Percentiles rank a stretch among this genome's conserved stretches.
Evolutionary conservation across 305 asterid species (phyloP).

Genomic region (Rubia balearica): DNA sequence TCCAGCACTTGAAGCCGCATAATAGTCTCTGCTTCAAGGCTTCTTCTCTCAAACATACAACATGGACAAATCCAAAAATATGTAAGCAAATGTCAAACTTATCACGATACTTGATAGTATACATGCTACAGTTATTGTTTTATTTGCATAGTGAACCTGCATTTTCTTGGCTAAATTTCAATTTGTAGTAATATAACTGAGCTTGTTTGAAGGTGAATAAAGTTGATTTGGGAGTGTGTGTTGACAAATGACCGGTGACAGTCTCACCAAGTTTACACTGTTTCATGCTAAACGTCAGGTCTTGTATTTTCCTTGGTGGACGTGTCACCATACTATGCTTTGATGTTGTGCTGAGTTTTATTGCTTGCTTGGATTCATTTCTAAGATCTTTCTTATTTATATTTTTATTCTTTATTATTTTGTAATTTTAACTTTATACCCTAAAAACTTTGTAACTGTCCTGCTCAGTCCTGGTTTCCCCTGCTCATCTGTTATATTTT

Average conservation of each 20-base stretch:
- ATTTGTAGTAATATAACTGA: background rate
- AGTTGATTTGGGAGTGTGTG: background rate
- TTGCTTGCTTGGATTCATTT: background rate
- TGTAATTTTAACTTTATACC: background rate
- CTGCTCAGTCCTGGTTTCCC: background rate
- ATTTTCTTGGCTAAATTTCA: background rate
- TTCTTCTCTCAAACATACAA: slow-evolving; percentile 26
- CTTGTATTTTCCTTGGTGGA: background rate
- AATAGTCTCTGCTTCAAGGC: slow-evolving; percentile 28
- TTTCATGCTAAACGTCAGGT: background rate
- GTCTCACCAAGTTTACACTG: background rate
- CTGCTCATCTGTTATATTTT: background rate
- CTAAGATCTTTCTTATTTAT: background rate
- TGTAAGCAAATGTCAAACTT: slow-evolving; percentile 34
- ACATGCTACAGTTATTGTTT: background rate
- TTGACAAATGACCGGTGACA: background rate
- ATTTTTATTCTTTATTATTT: background rate
- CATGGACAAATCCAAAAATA: slow-evolving; percentile 29
- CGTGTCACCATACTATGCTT: background rate
- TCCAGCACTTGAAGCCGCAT: slow-evolving; percentile 37
- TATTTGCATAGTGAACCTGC: background rate
- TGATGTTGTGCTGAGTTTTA: background rate
- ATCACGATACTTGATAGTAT: background rate
- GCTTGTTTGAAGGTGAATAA: background rate
- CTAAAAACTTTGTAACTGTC: background rate